phyloP scores from a whole-genome alignment of 176 grass and related monocot species.

The Rhynchospora breviuscula region DNA sequence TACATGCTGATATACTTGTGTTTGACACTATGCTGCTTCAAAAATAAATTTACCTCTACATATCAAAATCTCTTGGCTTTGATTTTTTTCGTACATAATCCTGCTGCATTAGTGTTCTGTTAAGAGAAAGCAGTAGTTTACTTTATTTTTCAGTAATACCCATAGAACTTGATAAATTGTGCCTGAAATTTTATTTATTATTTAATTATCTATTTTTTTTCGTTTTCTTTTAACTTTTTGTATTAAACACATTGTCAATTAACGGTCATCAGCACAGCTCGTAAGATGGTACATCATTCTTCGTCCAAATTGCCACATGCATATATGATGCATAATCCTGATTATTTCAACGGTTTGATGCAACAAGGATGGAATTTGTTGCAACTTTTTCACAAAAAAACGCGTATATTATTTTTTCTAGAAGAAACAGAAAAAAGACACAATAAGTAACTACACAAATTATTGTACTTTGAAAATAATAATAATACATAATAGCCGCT shows the following conservation, averaged over 20 bases:
- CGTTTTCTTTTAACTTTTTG: background rate
- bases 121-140: too few species aligned
- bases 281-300: background rate
- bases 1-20: too few species aligned
- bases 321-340: background rate
- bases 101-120: too few species aligned
- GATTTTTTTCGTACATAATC: too few species aligned
- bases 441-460: background rate
- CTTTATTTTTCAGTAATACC: too few species aligned
- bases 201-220: background rate
- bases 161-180: too few species aligned
- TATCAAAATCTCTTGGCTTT: too few species aligned
- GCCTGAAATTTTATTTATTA: background rate
- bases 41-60: too few species aligned
- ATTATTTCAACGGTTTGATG: background rate
- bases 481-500: background rate
- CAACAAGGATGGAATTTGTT: background rate
- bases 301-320: background rate
- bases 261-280: background rate
- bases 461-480: background rate
- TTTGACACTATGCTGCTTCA: too few species aligned
- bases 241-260: background rate
- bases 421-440: background rate
- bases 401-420: background rate
- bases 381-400: background rate